phyloP scores from a whole-genome alignment of 225 moss, liverwort and hornwort genomes.

The Physcomitrium patens region DNA sequence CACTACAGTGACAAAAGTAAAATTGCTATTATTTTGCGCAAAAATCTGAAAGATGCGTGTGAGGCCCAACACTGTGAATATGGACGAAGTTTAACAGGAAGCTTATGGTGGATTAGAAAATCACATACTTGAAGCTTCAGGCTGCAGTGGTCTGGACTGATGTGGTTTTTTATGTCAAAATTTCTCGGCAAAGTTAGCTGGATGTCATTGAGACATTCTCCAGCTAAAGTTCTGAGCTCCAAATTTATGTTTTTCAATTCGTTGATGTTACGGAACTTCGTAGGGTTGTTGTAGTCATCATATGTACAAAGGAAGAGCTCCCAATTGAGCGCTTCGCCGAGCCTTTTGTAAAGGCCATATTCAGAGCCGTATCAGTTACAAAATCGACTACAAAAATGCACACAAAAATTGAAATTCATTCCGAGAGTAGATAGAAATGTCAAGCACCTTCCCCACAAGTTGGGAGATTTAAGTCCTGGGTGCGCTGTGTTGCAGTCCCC shows the following conservation, averaged over 20 bases:
- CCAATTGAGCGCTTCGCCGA: constrained; percentile 8
- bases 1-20: too few relatives aligned
- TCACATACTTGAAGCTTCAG: constrained; percentile 15
- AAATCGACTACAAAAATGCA: not conserved
- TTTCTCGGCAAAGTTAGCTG: not conserved
- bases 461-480: not conserved
- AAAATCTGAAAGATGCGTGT: too few relatives aligned
- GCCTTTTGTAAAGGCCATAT: not conserved
- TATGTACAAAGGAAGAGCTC: constrained; percentile 9
- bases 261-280: not conserved
- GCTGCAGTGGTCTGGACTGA: not conserved
- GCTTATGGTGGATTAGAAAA: not conserved
- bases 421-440: not conserved
- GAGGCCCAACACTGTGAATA: not conserved
- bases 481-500: constrained; percentile 21
- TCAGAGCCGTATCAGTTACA: not conserved
- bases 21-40: too few relatives aligned
- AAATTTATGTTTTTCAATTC: not conserved
- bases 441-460: constrained; percentile 12
- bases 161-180: not conserved
- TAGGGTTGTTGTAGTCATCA: constrained; percentile 19
- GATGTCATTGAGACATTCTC: constrained; percentile 4
- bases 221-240: not conserved
- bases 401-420: not conserved
- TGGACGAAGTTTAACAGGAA: not conserved